Evolutionary conservation across 768 basidiomycete genomes (phyloP).

Genomic region (Phanerochaete sordida): DNA sequence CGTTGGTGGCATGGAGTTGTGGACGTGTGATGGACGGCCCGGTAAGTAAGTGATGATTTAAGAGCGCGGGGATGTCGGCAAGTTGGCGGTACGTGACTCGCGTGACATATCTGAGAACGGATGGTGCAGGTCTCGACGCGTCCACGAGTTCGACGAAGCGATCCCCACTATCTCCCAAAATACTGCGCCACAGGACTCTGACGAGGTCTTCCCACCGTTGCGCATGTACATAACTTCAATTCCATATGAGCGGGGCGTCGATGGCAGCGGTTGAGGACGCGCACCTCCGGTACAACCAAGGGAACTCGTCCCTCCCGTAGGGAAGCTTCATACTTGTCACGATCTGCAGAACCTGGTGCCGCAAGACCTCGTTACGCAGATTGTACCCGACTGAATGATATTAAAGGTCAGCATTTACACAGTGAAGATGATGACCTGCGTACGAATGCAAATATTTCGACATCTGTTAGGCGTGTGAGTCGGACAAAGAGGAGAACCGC

Average conservation of each 20-base stretch:
- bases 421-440: constrained; percentile 17
- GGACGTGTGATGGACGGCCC: no score
- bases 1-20: no score
- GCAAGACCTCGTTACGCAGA: constrained; percentile 7
- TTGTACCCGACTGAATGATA: constrained; percentile 36
- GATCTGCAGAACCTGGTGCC: constrained; percentile 15
- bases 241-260: background rate
- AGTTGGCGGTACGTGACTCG: background rate
- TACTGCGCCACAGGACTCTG: background rate
- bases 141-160: background rate
- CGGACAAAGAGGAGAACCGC: no score
- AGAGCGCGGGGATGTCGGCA: background rate
- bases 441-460: constrained; percentile 44
- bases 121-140: background rate
- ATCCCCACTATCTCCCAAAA: background rate
- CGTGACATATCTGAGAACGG: background rate
- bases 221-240: background rate
- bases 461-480: constrained; percentile 32
- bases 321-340: constrained; percentile 19
- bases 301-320: background rate
- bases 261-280: background rate
- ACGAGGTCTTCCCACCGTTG: background rate
- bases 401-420: background rate
- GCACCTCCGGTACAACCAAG: background rate
- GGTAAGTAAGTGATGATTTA: no score